Evolutionary conservation across 2,329 filamentous ascomycete genomes (phyloP).

Genomic region (Dactylellina cionopaga): DNA sequence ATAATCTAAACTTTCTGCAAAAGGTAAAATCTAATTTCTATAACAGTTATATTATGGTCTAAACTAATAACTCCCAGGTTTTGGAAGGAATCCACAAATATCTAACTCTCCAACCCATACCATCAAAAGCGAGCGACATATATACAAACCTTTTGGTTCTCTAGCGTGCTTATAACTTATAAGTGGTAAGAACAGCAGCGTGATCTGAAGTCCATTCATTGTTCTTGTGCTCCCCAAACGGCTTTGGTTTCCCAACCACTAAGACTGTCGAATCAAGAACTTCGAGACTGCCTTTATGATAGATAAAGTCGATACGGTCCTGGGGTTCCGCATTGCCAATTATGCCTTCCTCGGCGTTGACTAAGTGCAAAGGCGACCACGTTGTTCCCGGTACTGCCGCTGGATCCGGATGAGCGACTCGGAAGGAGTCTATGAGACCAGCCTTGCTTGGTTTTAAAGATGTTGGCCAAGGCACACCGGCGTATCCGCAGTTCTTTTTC

Average conservation of each 20-base stretch:
- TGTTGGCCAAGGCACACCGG: slow-evolving; percentile 61
- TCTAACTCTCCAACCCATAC: too few species aligned
- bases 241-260: slow-evolving; percentile 60
- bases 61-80: too few species aligned
- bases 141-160: too few species aligned
- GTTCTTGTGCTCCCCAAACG: slow-evolving; percentile 59
- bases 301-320: slow-evolving; percentile 63
- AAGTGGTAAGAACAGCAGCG: slow-evolving; percentile 51
- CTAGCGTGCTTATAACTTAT: slow-evolving; percentile 24
- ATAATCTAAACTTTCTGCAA: too few species aligned
- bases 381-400: slow-evolving; percentile 59
- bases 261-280: slow-evolving; percentile 58
- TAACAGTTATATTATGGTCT: too few species aligned
- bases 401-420: slow-evolving; percentile 61
- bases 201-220: slow-evolving; percentile 64
- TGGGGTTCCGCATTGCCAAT: slow-evolving; percentile 59
- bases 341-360: slow-evolving; percentile 56
- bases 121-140: too few species aligned
- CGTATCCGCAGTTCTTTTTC: slow-evolving; percentile 60
- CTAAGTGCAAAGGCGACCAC: slow-evolving; percentile 62
- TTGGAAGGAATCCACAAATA: too few species aligned
- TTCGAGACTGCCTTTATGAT: slow-evolving; percentile 60
- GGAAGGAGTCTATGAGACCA: slow-evolving; percentile 62
- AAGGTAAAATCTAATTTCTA: too few species aligned
- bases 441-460: slow-evolving; percentile 59